These are phyloP conservation scores for Drechslerella dactyloides DNA, from an alignment of 2,329 filamentous ascomycete genomes.

Conservation along the genomic window DNA sequence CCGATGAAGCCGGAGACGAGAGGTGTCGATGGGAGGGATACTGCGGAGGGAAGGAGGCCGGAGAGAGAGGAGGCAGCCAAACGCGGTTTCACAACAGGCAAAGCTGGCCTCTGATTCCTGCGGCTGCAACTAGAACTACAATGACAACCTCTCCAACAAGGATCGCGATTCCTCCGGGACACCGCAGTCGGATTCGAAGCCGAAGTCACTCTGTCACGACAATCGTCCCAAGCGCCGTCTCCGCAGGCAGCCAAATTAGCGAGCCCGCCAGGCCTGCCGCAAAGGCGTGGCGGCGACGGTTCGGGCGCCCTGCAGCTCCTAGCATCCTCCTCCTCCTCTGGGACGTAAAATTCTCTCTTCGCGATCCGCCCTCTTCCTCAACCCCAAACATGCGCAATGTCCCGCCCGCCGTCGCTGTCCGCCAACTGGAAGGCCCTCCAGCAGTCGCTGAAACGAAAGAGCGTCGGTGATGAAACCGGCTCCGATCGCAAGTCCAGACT, in stretches of 20 bases:
- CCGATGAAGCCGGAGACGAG: neutral
- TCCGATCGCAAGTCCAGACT: conserved; percentile 12
- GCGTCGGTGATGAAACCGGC: conserved; percentile 27
- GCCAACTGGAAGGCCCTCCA: conserved; percentile 55
- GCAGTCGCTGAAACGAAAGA: conserved; percentile 51
- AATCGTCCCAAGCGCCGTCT: too few relatives aligned
- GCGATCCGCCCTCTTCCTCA: neutral
- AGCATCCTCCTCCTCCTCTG: neutral
- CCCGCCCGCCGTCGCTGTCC: conserved; percentile 51
- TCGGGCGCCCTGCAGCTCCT: neutral
- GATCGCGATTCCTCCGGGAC: too few relatives aligned
- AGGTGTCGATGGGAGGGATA: neutral
- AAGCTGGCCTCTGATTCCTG: neutral
- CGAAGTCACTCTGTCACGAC: too few relatives aligned
- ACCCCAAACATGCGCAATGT: conserved; percentile 19
- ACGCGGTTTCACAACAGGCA: conserved; percentile 4
- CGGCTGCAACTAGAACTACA: neutral
- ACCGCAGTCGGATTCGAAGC: too few relatives aligned
- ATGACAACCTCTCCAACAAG: too few relatives aligned
- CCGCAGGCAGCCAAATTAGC: neutral
- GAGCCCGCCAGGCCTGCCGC: neutral
- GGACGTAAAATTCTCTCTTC: neutral
- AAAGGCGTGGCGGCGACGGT: neutral
- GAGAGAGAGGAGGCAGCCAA: neutral
- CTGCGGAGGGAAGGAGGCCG: conserved; percentile 1